phyloP scores from a whole-genome alignment of 1,284 basidiomycete genomes.

The Dichomitus squalens region DNA sequence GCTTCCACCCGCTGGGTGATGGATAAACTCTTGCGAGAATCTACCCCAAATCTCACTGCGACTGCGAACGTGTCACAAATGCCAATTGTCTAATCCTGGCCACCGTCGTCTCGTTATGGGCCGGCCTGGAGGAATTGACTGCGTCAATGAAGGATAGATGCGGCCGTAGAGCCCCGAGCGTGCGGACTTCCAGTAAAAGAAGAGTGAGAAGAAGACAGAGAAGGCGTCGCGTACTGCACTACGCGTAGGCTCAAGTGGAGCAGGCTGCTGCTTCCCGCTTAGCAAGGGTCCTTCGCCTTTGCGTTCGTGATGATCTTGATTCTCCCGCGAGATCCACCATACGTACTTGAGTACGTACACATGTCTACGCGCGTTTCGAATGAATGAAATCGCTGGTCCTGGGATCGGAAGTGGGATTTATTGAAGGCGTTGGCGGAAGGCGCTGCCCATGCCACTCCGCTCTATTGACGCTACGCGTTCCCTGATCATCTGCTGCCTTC shows the following conservation, averaged over 20 bases:
- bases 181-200: not conserved
- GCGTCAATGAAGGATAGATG: too few relatives aligned
- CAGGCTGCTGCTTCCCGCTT: not conserved
- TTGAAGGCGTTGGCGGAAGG: too few relatives aligned
- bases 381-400: not conserved
- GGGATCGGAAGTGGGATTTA: not conserved
- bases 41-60: constrained; percentile 1
- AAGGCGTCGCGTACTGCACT: not conserved
- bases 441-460: too few relatives aligned
- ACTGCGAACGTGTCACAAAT: too few relatives aligned
- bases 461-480: too few relatives aligned
- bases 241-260: not conserved
- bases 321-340: not conserved
- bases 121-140: too few relatives aligned
- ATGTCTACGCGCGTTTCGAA: not conserved
- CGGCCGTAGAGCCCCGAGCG: not conserved
- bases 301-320: not conserved
- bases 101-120: not conserved
- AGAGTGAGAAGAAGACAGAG: not conserved
- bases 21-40: constrained; percentile 13
- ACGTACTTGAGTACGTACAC: not conserved
- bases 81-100: not conserved
- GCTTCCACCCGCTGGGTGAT: not conserved
- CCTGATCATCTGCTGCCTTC: too few relatives aligned
- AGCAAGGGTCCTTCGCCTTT: not conserved